Evolutionary conservation across 78 protist genomes (phyloP), one percentile per base, ranked within the genome.

Genomic region (Dictyostelium firmibasis): DNA sequence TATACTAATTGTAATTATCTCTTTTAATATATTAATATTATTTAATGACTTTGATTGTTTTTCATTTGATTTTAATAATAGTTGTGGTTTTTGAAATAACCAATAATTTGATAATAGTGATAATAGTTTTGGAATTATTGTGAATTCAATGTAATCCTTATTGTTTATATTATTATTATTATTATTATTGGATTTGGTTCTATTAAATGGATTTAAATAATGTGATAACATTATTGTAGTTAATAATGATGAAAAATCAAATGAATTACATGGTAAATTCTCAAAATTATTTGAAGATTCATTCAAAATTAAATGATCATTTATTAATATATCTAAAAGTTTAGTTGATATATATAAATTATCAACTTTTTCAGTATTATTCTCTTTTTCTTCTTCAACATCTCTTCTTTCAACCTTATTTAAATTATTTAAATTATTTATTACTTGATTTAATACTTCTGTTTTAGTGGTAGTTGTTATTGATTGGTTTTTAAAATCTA

Each of bases 271-370:
- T 9, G 57, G 83, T 76, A 76, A 41, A 33, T 36, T 76, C 44
- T 76, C 83, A 41, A 76, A 76, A 41, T 76, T 38, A 76, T 38
- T 76, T 33, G 33, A 36, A 29, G 47, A 76, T 76, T 76, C 83
- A 38, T 76, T 76, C 33, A 38, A 38, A 36, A 38, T n/a, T 76
- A 33, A 76, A 76, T 33, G 83, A 41, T 76, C 47, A 38, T 76
- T 76, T 23, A 76, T 23, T 72, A 72, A 33, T 29, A 33, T 33
- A 33, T 72, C 44, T 72, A 72, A 33, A 29, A 72, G 23, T 72
- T 72, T 72, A 33, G 33, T 72, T 72, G 79, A 31, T 29, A 72
- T 72, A 16, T 31, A 72, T 3, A 29, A 35, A 33, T 13, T 33
- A 72, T 72, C 79, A 14, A 72, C 35, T 11, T 67, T 67, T 67